Base-by-base conservation (phyloP, 1,284 basidiomycete species). In the Puccinia coronata region DNA sequence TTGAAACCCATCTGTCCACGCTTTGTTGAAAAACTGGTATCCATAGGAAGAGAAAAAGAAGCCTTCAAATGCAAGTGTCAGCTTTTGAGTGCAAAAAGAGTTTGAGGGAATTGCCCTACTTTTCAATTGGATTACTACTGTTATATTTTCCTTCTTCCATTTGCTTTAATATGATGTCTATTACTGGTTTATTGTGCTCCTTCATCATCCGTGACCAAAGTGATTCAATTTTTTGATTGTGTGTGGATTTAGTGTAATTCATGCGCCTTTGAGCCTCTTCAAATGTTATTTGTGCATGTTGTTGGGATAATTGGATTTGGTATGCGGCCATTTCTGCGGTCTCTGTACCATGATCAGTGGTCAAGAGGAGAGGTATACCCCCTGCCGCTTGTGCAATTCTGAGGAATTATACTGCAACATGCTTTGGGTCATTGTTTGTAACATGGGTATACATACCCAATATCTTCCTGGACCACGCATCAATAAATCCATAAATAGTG, bases 151-250 rank as follows among this genome's bases (percentile, higher is more conserved):
- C 57, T 34, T n/a, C 36, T 36, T 61, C 57, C 34, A 61, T 61
- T 25, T 57, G 16, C 5, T 8, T 16, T 31, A 9, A 9, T 6
- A 61, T 61, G 5, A 61, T 4, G 36, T 61, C 20, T 6, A 61
- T 61, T 5, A 61, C 57, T 61, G 57, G 31, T 61, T 61, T 28
- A n/a, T 74, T 74, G 23, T 34, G 53, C 6, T 43, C 28, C 59
- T 74, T 59, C 51, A 55, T 36, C 59, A 74, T 43, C 18, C 41
- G 72, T 4, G 51, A 53, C 72, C 49, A 74, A 28, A 74, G 51
- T n/a, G 51, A 12, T 39, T 74, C 72, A 74, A 74, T 73, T 39
- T 55, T 73, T 55, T 73, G 71, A 34, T 73, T 73, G 36, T 55
- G 71, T 12, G 49, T 49, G n/a, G 72, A 74, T 57, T 53, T 74